These are phyloP conservation scores for Yamadazyma ubonensis DNA, from an alignment of 805 yeast genomes.

Conservation along the genomic window DNA sequence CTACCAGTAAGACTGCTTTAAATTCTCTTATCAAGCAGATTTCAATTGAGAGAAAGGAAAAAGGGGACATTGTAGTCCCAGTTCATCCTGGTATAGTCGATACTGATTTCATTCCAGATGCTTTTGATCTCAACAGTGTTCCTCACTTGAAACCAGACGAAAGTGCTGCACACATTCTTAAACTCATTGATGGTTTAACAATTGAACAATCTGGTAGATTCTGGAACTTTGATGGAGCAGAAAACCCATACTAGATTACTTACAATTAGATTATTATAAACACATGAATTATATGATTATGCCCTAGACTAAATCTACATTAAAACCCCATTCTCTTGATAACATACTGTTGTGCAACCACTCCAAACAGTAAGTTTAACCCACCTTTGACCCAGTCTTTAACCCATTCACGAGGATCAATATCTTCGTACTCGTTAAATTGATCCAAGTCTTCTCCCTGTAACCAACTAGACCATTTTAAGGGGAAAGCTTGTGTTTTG, in stretches of 20 bases:
- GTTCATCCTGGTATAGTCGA: constrained; percentile 41
- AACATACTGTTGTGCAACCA: constrained; percentile 86
- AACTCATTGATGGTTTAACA: constrained; percentile 6
- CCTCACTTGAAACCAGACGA: constrained; percentile 5
- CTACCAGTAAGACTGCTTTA: constrained; percentile 36
- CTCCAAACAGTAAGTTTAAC: constrained; percentile 74
- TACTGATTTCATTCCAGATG: constrained; percentile 29
- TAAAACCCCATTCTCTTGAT: constrained; percentile 81
- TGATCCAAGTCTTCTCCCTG: constrained; percentile 40
- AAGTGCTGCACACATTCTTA: constrained; percentile 2
- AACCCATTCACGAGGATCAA: constrained; percentile 46
- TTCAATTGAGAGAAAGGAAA: constrained; percentile 16
- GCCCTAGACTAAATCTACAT: no score
- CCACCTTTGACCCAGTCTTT: constrained; percentile 53
- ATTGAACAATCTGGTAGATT: constrained; percentile 9
- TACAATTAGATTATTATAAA: not conserved
- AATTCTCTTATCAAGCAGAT: constrained; percentile 27
- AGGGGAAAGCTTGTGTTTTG: constrained; percentile 87
- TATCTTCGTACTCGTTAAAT: constrained; percentile 24
- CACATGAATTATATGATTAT: no score
- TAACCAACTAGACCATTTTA: constrained; percentile 94
- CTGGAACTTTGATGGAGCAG: constrained; percentile 5
- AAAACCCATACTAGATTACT: constrained; percentile 22
- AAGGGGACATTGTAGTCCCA: constrained; percentile 1
- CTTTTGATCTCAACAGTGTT: not conserved